Conservation (phyloP, 805 yeast genomes). For the Metschnikowia santaceciliae region DNA sequence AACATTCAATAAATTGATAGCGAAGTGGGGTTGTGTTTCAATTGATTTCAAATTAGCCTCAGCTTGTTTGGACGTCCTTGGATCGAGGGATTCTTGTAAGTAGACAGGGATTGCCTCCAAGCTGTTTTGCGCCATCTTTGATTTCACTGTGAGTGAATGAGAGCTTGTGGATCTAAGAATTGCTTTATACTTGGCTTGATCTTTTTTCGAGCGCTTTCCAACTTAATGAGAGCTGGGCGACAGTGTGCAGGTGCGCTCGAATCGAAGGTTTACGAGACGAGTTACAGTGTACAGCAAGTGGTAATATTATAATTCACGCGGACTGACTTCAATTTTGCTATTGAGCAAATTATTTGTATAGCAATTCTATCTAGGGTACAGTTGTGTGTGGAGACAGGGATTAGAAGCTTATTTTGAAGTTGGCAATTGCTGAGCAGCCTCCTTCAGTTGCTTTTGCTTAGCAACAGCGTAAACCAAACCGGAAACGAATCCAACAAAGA, state of each 20-base stretch:
- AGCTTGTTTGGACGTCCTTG: constrained; percentile 60
- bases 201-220: constrained; percentile 5
- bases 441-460: constrained; percentile 80
- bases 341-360: not conserved
- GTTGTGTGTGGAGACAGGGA: not conserved
- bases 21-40: constrained; percentile 70
- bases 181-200: constrained; percentile 6
- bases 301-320: not conserved
- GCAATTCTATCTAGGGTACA: not conserved
- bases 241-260: constrained; percentile 2
- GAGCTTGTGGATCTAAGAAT: constrained; percentile 7
- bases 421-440: constrained; percentile 30
- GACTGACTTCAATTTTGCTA: not conserved
- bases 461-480: constrained; percentile 96
- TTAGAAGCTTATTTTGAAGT: constrained; percentile 13
- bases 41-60: constrained; percentile 60
- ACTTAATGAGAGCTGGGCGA: not conserved
- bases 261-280: not conserved
- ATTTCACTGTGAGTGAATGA: not conserved
- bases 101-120: constrained; percentile 50
- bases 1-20: constrained; percentile 69
- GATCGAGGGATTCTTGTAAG: constrained; percentile 61
- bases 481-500: constrained; percentile 88
- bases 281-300: not conserved
- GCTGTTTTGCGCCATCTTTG: constrained; percentile 29